phyloP scores from a whole-genome alignment of 2,329 filamentous ascomycete species.

The Aspergillus terreus region DNA sequence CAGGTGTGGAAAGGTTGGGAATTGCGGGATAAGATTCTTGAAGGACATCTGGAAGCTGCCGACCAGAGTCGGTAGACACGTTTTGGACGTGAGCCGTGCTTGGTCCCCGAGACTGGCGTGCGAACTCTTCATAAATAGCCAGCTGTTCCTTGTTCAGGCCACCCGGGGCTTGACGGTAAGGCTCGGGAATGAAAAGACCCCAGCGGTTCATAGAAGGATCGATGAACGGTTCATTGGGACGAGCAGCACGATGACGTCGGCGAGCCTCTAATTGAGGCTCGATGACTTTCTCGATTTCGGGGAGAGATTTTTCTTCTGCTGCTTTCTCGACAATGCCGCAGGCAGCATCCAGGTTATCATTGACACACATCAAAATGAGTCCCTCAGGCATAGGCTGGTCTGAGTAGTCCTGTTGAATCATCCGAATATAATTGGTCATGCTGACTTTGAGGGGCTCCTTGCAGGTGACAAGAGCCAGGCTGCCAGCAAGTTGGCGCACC shows the following conservation, averaged over 20 bases:
- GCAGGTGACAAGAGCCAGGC: conserved; percentile 92
- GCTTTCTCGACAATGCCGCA: conserved; percentile 94
- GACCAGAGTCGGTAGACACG: conserved; percentile 55
- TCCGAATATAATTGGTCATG: conserved; percentile 95
- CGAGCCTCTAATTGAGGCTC: conserved; percentile 75
- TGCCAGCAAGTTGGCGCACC: conserved; percentile 91
- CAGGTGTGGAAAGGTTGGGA: conserved; percentile 60
- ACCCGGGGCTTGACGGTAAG: conserved; percentile 78
- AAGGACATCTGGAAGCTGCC: conserved; percentile 60
- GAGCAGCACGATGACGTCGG: conserved; percentile 67
- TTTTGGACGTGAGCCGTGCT: conserved; percentile 52
- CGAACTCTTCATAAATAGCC: conserved; percentile 95
- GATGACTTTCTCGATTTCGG: conserved; percentile 93
- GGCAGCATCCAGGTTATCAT: conserved; percentile 91
- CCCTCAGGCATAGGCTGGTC: conserved; percentile 82
- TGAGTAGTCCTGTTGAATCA: conserved; percentile 64
- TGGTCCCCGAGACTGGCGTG: conserved; percentile 71
- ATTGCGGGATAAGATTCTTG: conserved; percentile 59
- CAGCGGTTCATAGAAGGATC: conserved; percentile 80
- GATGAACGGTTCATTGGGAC: conserved; percentile 80
- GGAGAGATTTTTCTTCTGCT: conserved; percentile 85
- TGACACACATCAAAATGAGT: conserved; percentile 96
- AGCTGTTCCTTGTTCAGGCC: conserved; percentile 89
- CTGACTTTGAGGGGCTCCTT: conserved; percentile 95
- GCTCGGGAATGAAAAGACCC: conserved; percentile 90